Evolutionary conservation across 352 stramenopile genomes (phyloP).

Genomic region (Globisporangium emineosum): DNA sequence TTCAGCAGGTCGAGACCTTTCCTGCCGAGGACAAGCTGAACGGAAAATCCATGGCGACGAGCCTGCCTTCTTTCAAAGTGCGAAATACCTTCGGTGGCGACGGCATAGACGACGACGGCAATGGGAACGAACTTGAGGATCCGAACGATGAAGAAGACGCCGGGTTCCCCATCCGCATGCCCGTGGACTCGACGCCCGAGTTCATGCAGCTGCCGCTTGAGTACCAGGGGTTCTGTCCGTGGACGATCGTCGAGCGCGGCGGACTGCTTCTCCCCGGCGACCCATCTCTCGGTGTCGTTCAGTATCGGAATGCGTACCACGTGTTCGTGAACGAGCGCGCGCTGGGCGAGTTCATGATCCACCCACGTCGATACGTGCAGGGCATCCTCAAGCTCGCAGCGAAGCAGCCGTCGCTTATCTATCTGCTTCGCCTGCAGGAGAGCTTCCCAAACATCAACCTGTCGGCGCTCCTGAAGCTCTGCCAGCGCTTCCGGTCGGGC

Average conservation of each 20-base stretch:
- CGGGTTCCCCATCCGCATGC: slow-evolving; percentile 74
- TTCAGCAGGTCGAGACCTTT: slow-evolving; percentile 64
- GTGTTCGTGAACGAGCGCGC: slow-evolving; percentile 92
- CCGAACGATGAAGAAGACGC: slow-evolving; percentile 40
- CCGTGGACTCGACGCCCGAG: slow-evolving; percentile 90
- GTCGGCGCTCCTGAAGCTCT: slow-evolving; percentile 67
- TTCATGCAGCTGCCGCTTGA: slow-evolving; percentile 94
- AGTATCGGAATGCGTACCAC: slow-evolving; percentile 88
- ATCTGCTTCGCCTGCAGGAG: slow-evolving; percentile 87
- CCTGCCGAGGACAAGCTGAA: slow-evolving; percentile 35
- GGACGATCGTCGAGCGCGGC: slow-evolving; percentile 86
- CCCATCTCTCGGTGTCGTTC: slow-evolving; percentile 88
- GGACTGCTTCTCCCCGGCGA: slow-evolving; percentile 90
- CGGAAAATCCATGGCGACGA: slow-evolving; percentile 7
- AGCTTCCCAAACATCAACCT: slow-evolving; percentile 78
- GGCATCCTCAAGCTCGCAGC: slow-evolving; percentile 68
- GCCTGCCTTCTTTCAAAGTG: slow-evolving; percentile 23
- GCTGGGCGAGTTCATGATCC: slow-evolving; percentile 85
- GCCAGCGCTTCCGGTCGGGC: slow-evolving; percentile 36
- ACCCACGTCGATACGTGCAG: slow-evolving; percentile 77
- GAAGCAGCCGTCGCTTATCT: slow-evolving; percentile 88
- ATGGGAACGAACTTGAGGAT: slow-evolving; percentile 11
- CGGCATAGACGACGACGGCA: slow-evolving; percentile 31
- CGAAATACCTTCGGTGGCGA: slow-evolving; percentile 30
- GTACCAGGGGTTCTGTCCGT: slow-evolving; percentile 93